Base-by-base conservation (phyloP, 768 basidiomycete genomes). In the Naematelia aurantialba region DNA sequence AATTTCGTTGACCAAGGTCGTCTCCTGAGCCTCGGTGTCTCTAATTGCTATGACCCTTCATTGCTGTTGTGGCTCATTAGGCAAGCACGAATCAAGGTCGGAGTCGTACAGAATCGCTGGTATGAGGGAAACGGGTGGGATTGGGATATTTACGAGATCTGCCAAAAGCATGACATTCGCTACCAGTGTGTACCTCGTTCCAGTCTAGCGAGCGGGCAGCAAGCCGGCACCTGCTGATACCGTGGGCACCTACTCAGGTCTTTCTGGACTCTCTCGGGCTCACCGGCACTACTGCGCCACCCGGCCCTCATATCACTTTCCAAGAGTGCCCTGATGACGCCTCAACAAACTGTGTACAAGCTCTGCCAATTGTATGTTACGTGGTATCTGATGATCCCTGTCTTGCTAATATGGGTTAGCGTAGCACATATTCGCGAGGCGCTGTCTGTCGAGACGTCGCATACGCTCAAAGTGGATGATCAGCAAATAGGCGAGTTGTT, bases 221-320 rank as follows among this genome's bases (percentile, higher is more conserved):
- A 17, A 39, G 24, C 27, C 24, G n/a, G 11, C 47, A 39, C 19
- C 48, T 42, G 30, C 44, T 61, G 12, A 45, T 45, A 45, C 30
- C 46, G 5, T 5, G 10, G n/a, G n/a, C n/a, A n/a, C n/a, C n/a
- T n/a, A n/a, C 19, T 19, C 48, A 89, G 89, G 66, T 89, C 89
- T 14, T 91, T 91, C 75, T 91, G 90, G 89, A 91, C 90, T 22
- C 78, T 92, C 22, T 82, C 87, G 0, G 87, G 88, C n/a, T 87
- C 88, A 2, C 86, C 88, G 3, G 79, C 70, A 14, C 78, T 90
- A 8, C 78, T 89, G 3, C 55, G 71, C 2, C 81, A 85, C 68
- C 82, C 81, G 0, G 70, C 78, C 1, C 68, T 87, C 3, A 63
- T 75, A 17, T 63, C 76, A 2, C 76, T 87, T 13, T 82, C 85